Percentiles rank a stretch among this genome's conserved stretches.
Conservation (phyloP, 2,329 filamentous ascomycete species). For the Alternaria gansuensis region DNA sequence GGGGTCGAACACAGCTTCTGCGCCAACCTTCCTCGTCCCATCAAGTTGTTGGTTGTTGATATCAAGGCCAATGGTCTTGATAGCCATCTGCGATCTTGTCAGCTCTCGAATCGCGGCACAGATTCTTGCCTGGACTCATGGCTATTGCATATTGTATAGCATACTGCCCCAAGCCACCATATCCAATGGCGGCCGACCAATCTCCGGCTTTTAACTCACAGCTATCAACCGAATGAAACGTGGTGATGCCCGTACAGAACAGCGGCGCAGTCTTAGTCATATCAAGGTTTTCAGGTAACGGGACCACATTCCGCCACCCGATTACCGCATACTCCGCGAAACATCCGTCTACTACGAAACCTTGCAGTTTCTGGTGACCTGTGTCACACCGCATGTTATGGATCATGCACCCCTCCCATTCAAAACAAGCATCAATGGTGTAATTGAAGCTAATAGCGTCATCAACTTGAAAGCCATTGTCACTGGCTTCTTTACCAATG, state of each 20-base stretch:
- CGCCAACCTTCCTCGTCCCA: conserved; percentile 53
- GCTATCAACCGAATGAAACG: conserved; percentile 45
- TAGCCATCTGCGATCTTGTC: conserved; percentile 47
- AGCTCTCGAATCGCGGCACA: not conserved
- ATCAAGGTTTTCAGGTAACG: conserved; percentile 52
- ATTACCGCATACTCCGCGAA: conserved; percentile 60
- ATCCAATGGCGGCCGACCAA: conserved; percentile 58
- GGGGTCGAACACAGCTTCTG: conserved; percentile 58
- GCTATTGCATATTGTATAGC: conserved; percentile 60
- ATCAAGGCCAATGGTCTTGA: conserved; percentile 57
- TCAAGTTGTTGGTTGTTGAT: conserved; percentile 56
- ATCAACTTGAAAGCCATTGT: conserved; percentile 55
- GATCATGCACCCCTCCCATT: conserved; percentile 59
- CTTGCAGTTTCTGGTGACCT: conserved; percentile 54
- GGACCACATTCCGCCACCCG: conserved; percentile 57
- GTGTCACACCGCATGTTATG: conserved; percentile 56
- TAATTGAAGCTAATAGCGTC: conserved; percentile 60
- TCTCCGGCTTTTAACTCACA: conserved; percentile 47
- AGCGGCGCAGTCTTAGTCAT: conserved; percentile 54
- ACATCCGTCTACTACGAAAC: conserved; percentile 57
- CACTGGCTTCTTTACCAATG: conserved; percentile 46
- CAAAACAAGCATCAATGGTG: conserved; percentile 58
- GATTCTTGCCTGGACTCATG: conserved; percentile 10
- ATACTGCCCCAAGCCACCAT: conserved; percentile 59
- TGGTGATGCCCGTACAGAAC: conserved; percentile 63